Percentiles rank a stretch among this genome's conserved stretches.
Conservation (phyloP, 202 grass and related monocot genomes). For the Alloteropsis angusta region DNA sequence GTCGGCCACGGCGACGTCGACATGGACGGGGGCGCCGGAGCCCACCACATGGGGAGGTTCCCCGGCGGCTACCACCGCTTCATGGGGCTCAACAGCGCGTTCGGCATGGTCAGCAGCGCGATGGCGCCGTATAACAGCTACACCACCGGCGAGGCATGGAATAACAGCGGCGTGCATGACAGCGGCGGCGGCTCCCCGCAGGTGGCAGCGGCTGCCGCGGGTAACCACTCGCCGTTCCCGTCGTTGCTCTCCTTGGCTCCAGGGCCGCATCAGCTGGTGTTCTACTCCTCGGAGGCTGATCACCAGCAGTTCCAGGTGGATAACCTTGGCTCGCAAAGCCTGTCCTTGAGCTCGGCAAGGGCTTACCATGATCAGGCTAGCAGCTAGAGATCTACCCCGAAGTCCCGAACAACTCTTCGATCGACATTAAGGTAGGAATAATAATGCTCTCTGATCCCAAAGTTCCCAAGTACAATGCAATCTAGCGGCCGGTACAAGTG, state of each 20-base stretch:
- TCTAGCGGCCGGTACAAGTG: conserved; percentile 7
- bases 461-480: neutral
- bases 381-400: no score
- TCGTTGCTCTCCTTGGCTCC: conserved; percentile 54
- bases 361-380: conserved; percentile 38
- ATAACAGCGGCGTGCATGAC: conserved; percentile 38
- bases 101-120: conserved; percentile 28
- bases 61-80: conserved; percentile 38
- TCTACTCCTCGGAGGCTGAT: conserved; percentile 40
- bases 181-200: conserved; percentile 18
- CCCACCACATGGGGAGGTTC: conserved; percentile 22
- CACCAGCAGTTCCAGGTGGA: conserved; percentile 41
- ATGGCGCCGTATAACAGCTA: conserved; percentile 27
- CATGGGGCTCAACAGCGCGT: conserved; percentile 38
- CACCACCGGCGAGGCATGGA: conserved; percentile 37
- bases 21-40: neutral
- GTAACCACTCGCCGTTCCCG: conserved; percentile 28
- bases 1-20: neutral
- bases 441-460: conserved; percentile 25
- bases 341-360: conserved; percentile 41
- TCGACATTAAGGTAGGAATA: conserved; percentile 30
- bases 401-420: neutral
- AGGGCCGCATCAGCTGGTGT: conserved; percentile 38
- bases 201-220: neutral
- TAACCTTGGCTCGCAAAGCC: conserved; percentile 35